Conservation (phyloP, 2,329 filamentous ascomycete genomes). For the Ascochyta clinopodiicola region DNA sequence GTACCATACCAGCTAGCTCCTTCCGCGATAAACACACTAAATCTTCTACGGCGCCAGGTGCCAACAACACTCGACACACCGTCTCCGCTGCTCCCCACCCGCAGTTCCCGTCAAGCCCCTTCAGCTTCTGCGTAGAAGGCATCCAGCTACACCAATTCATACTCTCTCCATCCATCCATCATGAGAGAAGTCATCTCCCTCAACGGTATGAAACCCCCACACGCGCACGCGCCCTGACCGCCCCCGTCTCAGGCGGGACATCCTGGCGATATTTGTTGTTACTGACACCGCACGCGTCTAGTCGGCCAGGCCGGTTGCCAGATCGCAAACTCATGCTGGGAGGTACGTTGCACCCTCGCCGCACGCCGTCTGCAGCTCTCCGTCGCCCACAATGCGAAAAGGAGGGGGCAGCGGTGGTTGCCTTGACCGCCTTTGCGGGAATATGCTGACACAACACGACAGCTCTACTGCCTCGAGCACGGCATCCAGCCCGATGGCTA, state of each 20-base stretch:
- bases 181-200: slow-evolving; percentile 99
- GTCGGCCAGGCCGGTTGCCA: slow-evolving; percentile 99
- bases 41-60: slow-evolving; percentile 14
- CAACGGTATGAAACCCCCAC: slow-evolving; percentile 75
- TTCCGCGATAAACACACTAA: slow-evolving; percentile 21
- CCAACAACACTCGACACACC: slow-evolving; percentile 33
- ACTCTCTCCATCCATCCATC: slow-evolving; percentile 53
- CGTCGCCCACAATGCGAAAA: slow-evolving; percentile 19
- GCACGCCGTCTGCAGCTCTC: slow-evolving; percentile 17
- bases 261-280: slow-evolving; percentile 37
- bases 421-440: slow-evolving; percentile 36
- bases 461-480: slow-evolving; percentile 99
- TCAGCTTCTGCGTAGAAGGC: slow-evolving; percentile 16
- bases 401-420: slow-evolving; percentile 43
- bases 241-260: slow-evolving; percentile 48
- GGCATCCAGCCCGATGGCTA: slow-evolving; percentile 99
- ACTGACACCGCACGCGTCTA: slow-evolving; percentile 66
- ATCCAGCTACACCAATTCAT: slow-evolving; percentile 36
- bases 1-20: slow-evolving; percentile 14
- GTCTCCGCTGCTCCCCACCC: slow-evolving; percentile 29
- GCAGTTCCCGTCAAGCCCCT: slow-evolving; percentile 23
- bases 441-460: slow-evolving; percentile 39
- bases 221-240: slow-evolving; percentile 38
- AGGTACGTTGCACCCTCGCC: slow-evolving; percentile 72
- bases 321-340: slow-evolving; percentile 99